These are phyloP conservation scores for Populus davidiana DNA, from an alignment of 345 rosid species.

Conservation along the genomic window DNA sequence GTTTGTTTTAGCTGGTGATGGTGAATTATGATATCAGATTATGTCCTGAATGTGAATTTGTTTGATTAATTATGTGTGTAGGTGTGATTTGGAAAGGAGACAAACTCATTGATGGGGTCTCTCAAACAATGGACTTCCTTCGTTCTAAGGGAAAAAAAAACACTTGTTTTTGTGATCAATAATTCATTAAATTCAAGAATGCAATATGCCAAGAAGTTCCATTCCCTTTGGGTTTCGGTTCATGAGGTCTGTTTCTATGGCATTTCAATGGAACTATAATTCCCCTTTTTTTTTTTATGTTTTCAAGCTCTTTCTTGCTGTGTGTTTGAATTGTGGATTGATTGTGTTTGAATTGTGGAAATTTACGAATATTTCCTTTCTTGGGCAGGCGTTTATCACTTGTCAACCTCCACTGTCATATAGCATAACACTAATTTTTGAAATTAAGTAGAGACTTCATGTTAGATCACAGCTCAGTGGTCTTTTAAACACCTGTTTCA, in stretches of 20 bases:
- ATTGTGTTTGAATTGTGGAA: background rate
- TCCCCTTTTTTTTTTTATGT: background rate
- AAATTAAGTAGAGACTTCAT: background rate
- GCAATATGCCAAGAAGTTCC: conserved; percentile 67
- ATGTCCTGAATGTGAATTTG: conserved; percentile 55
- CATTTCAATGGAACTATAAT: background rate
- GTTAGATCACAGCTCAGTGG: background rate
- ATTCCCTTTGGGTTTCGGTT: conserved; percentile 70
- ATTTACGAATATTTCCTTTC: background rate
- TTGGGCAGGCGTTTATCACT: background rate
- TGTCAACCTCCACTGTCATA: background rate
- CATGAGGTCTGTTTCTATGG: conserved; percentile 43
- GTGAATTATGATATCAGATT: background rate
- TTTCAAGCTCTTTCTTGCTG: background rate
- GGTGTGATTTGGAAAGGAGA: conserved; percentile 98
- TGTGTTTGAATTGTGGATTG: background rate
- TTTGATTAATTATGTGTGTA: conserved; percentile 12
- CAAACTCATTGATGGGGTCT: conserved; percentile 68
- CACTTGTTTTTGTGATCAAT: conserved; percentile 76
- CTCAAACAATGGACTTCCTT: conserved; percentile 57
- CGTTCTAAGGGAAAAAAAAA: conserved; percentile 78
- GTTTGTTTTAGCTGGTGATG: background rate
- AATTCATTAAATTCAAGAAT: conserved; percentile 73
- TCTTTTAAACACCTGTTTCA: background rate
- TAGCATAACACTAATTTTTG: background rate